Evolutionary conservation across 2,329 filamentous ascomycete genomes (phyloP).

Genomic region (Leptographium flavum): DNA sequence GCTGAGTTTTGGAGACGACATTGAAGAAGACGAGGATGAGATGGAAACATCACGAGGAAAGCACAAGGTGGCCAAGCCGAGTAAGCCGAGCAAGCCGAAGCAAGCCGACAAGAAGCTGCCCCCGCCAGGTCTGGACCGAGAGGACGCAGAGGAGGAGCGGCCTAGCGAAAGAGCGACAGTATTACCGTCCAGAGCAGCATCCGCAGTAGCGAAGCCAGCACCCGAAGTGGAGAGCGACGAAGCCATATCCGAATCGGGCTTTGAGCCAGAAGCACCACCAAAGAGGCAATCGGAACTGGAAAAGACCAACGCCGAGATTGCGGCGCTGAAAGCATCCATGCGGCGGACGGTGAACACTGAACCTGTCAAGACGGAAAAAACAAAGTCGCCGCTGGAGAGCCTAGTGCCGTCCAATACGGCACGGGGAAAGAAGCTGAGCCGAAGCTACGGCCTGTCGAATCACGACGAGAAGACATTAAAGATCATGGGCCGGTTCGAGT

Average conservation of each 20-base stretch:
- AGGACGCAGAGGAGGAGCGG: conserved; percentile 7
- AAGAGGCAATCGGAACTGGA: conserved; percentile 42
- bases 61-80: conserved; percentile 17
- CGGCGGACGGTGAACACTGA: conserved; percentile 44
- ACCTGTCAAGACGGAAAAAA: conserved; percentile 39
- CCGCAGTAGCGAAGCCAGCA: not conserved
- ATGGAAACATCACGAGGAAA: conserved; percentile 9
- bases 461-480: conserved; percentile 53
- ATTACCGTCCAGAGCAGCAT: not conserved
- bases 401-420: conserved; percentile 60
- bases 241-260: conserved; percentile 14
- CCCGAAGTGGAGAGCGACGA: conserved; percentile 1
- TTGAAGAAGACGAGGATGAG: conserved; percentile 34
- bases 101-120: conserved; percentile 15
- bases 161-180: conserved; percentile 6
- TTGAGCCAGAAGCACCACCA: conserved; percentile 16
- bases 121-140: not conserved
- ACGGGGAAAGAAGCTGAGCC: conserved; percentile 54
- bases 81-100: conserved; percentile 9
- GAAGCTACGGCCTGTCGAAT: conserved; percentile 29
- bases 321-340: conserved; percentile 69
- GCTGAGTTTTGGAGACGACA: conserved; percentile 63
- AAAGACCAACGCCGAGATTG: conserved; percentile 65
- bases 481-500: conserved; percentile 65
- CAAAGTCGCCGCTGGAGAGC: conserved; percentile 50